phyloP scores from a whole-genome alignment of 1,139 yeast species.

The Arxiozyma heterogenica region DNA sequence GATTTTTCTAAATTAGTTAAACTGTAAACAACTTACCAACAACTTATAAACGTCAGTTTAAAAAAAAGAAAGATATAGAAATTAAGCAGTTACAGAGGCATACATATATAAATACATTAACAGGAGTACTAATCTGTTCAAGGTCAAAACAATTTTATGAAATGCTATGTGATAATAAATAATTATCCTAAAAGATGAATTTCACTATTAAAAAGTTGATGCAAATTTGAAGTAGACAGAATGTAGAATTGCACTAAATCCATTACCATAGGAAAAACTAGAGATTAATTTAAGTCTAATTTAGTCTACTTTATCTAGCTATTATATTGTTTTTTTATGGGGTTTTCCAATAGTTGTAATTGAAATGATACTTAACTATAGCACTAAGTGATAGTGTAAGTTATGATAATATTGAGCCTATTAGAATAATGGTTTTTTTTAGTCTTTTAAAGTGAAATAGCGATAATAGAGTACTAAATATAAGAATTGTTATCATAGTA shows the following conservation, averaged over 20 bases:
- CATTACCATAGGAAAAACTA: not conserved
- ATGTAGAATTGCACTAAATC: not conserved
- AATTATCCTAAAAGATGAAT: not conserved
- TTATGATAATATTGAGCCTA: not conserved
- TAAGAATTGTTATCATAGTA: slow-evolving; percentile 55
- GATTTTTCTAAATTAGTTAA: not conserved
- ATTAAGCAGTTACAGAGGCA: not conserved
- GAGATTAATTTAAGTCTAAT: not conserved
- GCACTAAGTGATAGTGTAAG: not conserved
- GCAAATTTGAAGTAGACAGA: not conserved
- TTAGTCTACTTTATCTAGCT: not conserved
- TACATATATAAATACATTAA: too few relatives aligned
- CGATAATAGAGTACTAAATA: slow-evolving; percentile 11
- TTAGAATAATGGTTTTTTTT: not conserved
- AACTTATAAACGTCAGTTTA: too few relatives aligned
- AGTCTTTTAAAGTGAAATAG: not conserved
- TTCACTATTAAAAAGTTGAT: not conserved
- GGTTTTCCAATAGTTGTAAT: not conserved
- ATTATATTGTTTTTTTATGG: not conserved
- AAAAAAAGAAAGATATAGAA: not conserved
- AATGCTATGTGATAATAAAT: not conserved
- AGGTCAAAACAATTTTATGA: not conserved
- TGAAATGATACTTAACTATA: not conserved
- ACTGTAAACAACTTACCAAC: not conserved
- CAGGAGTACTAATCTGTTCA: not conserved